Conservation (phyloP, 2,329 filamentous ascomycete species). For the Macrophomina pseudophaseolina region DNA sequence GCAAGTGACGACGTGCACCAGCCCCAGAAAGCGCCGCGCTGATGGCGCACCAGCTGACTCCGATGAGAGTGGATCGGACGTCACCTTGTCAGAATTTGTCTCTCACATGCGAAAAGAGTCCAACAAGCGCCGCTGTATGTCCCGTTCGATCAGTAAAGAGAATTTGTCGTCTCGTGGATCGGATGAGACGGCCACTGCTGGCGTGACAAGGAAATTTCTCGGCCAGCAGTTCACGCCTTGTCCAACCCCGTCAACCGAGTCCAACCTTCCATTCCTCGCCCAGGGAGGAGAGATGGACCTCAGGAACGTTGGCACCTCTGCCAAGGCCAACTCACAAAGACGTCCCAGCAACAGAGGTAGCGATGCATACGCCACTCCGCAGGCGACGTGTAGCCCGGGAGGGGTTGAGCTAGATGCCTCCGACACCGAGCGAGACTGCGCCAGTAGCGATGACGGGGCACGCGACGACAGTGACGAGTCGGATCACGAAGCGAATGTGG, state of each 20-base stretch:
- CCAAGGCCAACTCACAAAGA: too few species aligned
- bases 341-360: not conserved
- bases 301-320: constrained; percentile 12
- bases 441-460: not conserved
- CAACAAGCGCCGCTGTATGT: constrained; percentile 57
- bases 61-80: not conserved
- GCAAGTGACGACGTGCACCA: constrained; percentile 27
- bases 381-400: not conserved
- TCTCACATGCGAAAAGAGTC: constrained; percentile 33
- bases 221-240: not conserved
- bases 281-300: constrained; percentile 30
- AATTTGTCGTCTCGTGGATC: constrained; percentile 34
- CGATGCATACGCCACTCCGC: not conserved
- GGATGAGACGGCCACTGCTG: constrained; percentile 23
- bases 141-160: constrained; percentile 37
- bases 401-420: not conserved
- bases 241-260: not conserved
- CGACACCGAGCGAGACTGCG: not conserved
- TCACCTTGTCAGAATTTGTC: not conserved
- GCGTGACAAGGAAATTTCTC: constrained; percentile 30
- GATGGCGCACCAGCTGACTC: constrained; percentile 25
- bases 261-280: not conserved
- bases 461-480: not conserved
- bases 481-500: not conserved
- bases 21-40: constrained; percentile 31